Evolutionary conservation across 768 basidiomycete species (phyloP).

Genomic region (Suillus ampliporus): DNA sequence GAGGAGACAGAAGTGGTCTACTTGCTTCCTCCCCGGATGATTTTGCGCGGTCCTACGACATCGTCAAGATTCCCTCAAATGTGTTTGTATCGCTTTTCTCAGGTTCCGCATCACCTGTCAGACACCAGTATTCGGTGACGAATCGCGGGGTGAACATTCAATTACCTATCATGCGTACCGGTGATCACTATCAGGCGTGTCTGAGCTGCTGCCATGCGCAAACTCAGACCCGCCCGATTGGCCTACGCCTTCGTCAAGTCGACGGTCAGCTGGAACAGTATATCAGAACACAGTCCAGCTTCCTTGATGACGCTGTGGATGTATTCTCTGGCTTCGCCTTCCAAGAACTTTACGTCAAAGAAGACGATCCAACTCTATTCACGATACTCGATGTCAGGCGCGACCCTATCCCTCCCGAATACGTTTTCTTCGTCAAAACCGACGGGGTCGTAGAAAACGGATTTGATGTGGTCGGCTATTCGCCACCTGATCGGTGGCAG

Average conservation of each 20-base stretch:
- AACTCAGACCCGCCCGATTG: no score
- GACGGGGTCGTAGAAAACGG: neutral
- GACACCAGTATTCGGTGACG: neutral
- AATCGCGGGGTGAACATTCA: neutral
- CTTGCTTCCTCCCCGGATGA: conserved; percentile 27
- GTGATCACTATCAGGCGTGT: no score
- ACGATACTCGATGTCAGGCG: neutral
- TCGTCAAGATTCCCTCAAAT: neutral
- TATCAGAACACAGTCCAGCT: neutral
- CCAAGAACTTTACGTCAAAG: no score
- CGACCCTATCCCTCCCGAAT: neutral
- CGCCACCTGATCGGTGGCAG: neutral
- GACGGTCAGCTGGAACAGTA: neutral
- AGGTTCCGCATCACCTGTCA: neutral
- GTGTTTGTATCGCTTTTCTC: neutral
- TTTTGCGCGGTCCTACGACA: neutral
- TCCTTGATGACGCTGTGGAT: no score
- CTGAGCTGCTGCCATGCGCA: no score
- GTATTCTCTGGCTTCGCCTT: no score
- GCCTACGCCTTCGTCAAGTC: no score
- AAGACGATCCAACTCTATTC: no score
- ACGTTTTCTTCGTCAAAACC: neutral
- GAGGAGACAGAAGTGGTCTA: conserved; percentile 24
- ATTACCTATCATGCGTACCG: no score
- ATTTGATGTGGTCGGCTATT: neutral